phyloP scores from a whole-genome alignment of 2,329 filamentous ascomycete species.

The Amesomyces nigricolor region DNA sequence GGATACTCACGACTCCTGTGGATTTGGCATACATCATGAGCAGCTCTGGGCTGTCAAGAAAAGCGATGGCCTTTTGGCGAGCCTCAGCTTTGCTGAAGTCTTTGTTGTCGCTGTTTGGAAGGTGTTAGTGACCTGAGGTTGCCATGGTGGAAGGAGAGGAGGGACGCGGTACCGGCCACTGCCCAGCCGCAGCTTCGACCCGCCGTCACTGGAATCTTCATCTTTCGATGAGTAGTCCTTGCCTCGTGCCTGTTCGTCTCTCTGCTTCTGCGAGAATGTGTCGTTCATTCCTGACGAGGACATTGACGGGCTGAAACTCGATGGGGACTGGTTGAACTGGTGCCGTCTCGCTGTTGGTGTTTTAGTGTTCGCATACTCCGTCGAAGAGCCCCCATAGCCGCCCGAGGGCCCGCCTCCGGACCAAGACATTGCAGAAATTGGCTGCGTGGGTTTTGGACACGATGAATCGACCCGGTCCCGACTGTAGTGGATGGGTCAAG shows the following conservation, averaged over 20 bases:
- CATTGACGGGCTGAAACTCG: conserved; percentile 2
- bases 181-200: conserved; percentile 16
- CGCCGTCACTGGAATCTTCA: conserved; percentile 29
- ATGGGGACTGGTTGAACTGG: conserved; percentile 12
- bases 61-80: conserved; percentile 45
- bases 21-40: conserved; percentile 55
- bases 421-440: neutral
- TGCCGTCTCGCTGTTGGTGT: neutral
- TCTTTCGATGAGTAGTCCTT: conserved; percentile 44
- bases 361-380: neutral
- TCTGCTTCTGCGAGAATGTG: conserved; percentile 46
- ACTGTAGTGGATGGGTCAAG: too few species aligned
- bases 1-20: conserved; percentile 45
- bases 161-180: conserved; percentile 11
- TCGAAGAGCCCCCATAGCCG: neutral
- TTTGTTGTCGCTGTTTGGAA: conserved; percentile 31
- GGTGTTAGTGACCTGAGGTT: neutral
- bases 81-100: conserved; percentile 39
- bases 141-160: neutral
- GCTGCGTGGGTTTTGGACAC: too few species aligned
- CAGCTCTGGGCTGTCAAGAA: conserved; percentile 53
- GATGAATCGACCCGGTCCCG: too few species aligned
- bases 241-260: conserved; percentile 54
- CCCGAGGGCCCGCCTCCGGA: neutral
- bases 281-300: conserved; percentile 11